Conservation (phyloP, 2,329 filamentous ascomycete species). For the Fusarium ramigenum region DNA sequence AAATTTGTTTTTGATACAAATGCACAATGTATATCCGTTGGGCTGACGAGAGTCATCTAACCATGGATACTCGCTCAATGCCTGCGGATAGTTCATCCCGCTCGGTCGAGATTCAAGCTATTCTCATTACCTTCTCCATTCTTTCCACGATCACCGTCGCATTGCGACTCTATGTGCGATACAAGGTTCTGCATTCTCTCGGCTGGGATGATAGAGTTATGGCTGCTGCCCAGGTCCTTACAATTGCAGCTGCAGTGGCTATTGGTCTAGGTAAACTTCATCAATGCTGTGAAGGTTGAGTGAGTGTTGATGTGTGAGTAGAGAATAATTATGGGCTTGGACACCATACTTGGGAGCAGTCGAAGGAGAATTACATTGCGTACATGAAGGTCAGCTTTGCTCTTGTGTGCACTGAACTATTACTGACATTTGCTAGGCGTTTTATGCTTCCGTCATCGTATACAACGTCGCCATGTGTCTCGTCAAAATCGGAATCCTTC, state of each 20-base stretch:
- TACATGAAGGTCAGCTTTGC: slow-evolving; percentile 13
- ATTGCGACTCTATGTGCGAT: slow-evolving; percentile 6
- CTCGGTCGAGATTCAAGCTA: slow-evolving; percentile 2
- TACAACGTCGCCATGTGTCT: slow-evolving; percentile 26
- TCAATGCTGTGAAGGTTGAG: accelerated
- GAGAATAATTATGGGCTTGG: slow-evolving; percentile 23
- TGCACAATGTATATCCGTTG: background rate
- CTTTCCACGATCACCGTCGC: slow-evolving; percentile 3
- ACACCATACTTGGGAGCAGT: slow-evolving; percentile 17
- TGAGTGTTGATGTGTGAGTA: background rate
- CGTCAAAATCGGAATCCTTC: slow-evolving; percentile 17
- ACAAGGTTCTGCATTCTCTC: background rate
- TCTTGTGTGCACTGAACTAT: accelerated
- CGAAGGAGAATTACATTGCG: background rate
- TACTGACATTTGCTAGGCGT: background rate
- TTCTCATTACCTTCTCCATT: slow-evolving; percentile 4
- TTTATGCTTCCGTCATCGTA: slow-evolving; percentile 5
- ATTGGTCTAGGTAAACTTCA: slow-evolving; percentile 16
- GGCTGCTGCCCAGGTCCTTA: slow-evolving; percentile 4
- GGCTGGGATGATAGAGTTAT: slow-evolving; percentile 21
- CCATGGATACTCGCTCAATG: background rate
- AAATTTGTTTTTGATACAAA: background rate
- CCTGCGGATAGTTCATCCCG: background rate
- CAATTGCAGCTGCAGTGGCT: background rate
- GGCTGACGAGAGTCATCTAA: background rate